Evolutionary conservation across 768 basidiomycete species (phyloP).

Genomic region (Hydnum rufescens): DNA sequence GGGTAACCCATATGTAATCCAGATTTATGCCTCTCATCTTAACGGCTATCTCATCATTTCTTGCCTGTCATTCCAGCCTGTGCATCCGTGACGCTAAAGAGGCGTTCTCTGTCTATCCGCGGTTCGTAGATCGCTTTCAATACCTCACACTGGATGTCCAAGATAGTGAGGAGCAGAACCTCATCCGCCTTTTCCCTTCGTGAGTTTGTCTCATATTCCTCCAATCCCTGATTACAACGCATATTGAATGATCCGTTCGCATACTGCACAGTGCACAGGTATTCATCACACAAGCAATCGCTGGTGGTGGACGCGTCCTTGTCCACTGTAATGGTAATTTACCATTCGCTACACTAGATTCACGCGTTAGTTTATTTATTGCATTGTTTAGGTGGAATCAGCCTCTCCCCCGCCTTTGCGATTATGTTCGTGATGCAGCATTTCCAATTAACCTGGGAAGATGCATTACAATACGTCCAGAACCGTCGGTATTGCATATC

Average conservation of each 20-base stretch:
- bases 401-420: conserved; percentile 70
- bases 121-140: conserved; percentile 57
- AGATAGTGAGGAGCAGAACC: conserved; percentile 87
- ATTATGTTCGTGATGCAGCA: conserved; percentile 90
- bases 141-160: conserved; percentile 75
- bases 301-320: conserved; percentile 51
- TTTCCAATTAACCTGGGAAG: conserved; percentile 65
- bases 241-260: not conserved
- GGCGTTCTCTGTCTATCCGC: conserved; percentile 71
- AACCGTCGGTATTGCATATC: conserved; percentile 87
- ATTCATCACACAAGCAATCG: conserved; percentile 54
- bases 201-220: conserved; percentile 20
- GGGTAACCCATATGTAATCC: conserved; percentile 74
- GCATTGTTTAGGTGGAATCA: conserved; percentile 48
- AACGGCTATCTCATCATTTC: not conserved
- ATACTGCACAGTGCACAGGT: conserved; percentile 36
- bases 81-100: conserved; percentile 82
- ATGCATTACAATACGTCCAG: conserved; percentile 72
- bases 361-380: not conserved
- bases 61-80: no score
- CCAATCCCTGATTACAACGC: not conserved
- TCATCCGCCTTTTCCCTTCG: conserved; percentile 80
- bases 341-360: not conserved
- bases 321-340: conserved; percentile 70
- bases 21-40: not conserved